A percentile compares a stretch with the other conserved stretches of the same genome.
Evolutionary conservation across 2,329 filamentous ascomycete genomes (phyloP).

Genomic region (Thelonectria blattea): DNA sequence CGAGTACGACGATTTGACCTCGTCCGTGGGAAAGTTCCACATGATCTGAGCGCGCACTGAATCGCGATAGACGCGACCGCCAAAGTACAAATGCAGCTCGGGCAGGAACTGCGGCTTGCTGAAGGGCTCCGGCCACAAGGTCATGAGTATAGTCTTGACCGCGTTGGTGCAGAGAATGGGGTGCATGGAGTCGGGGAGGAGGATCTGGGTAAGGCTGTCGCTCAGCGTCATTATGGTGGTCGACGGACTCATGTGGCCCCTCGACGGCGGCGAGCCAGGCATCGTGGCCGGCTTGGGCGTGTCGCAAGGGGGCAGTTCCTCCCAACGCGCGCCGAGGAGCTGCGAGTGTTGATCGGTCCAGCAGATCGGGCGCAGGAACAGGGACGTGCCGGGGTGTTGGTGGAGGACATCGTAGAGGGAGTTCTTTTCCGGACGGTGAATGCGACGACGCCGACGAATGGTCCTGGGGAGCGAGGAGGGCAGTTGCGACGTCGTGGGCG

Average conservation of each 20-base stretch:
- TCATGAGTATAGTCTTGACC: slow-evolving; percentile 52
- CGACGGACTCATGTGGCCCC: slow-evolving; percentile 48
- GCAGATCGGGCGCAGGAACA: slow-evolving; percentile 59
- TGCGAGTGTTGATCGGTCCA: slow-evolving; percentile 61
- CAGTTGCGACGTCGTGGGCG: slow-evolving; percentile 37
- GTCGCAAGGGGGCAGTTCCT: slow-evolving; percentile 49
- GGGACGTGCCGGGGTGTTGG: slow-evolving; percentile 52
- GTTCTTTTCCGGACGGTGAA: slow-evolving; percentile 50
- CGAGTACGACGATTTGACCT: slow-evolving; percentile 35
- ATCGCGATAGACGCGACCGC: slow-evolving; percentile 50
- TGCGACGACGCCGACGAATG: slow-evolving; percentile 39
- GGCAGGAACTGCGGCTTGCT: slow-evolving; percentile 39
- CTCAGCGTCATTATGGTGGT: slow-evolving; percentile 50
- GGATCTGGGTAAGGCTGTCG: slow-evolving; percentile 51
- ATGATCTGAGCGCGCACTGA: slow-evolving; percentile 56
- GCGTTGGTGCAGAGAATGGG: slow-evolving; percentile 47
- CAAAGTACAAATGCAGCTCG: slow-evolving; percentile 59
- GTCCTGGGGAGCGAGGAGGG: slow-evolving; percentile 31
- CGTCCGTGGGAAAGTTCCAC: slow-evolving; percentile 50
- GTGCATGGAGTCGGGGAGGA: slow-evolving; percentile 43
- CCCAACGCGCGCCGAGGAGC: slow-evolving; percentile 56
- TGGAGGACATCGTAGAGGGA: slow-evolving; percentile 61
- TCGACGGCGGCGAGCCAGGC: slow-evolving; percentile 44
- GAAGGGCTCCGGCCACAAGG: slow-evolving; percentile 51
- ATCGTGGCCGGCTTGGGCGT: slow-evolving; percentile 47